Percentiles rank a stretch among this genome's conserved stretches.
Evolutionary conservation across 2,329 filamentous ascomycete species (phyloP).

Genomic region (Ascochyta lentis): DNA sequence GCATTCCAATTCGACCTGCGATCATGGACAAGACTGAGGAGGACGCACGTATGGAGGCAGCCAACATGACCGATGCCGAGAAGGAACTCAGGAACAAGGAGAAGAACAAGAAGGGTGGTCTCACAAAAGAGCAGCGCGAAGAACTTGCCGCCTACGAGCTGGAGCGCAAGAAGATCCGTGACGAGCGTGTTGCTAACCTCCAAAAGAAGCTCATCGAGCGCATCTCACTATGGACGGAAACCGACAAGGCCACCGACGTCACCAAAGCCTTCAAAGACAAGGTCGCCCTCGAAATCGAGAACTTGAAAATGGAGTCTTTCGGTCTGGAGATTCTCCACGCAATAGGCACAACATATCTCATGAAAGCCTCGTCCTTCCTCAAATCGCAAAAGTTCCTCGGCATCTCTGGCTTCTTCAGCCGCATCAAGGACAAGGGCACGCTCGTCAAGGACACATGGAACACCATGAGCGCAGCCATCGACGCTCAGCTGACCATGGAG

Average conservation of each 20-base stretch:
- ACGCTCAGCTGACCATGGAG: constrained; percentile 98
- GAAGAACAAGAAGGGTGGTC: constrained; percentile 88
- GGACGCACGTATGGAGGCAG: constrained; percentile 68
- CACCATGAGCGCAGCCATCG: constrained; percentile 93
- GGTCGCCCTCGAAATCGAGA: constrained; percentile 92
- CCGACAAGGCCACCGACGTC: constrained; percentile 84
- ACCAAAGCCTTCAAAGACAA: constrained; percentile 92
- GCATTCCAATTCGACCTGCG: constrained; percentile 79
- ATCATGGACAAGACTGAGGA: constrained; percentile 90
- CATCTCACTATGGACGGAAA: constrained; percentile 95
- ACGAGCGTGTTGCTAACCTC: constrained; percentile 88
- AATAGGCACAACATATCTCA: constrained; percentile 87
- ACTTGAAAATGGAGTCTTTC: constrained; percentile 99
- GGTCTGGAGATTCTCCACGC: constrained; percentile 95
- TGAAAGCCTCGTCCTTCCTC: constrained; percentile 84
- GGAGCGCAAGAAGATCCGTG: constrained; percentile 81
- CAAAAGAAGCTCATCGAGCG: constrained; percentile 86
- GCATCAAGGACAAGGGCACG: constrained; percentile 94
- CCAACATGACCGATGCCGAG: constrained; percentile 73
- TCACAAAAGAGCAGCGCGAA: constrained; percentile 92
- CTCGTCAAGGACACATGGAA: constrained; percentile 99
- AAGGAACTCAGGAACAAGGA: constrained; percentile 79
- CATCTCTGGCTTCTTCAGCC: constrained; percentile 91
- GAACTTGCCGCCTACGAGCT: constrained; percentile 87
- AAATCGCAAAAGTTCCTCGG: constrained; percentile 97